These are phyloP conservation scores for Lolium perenne DNA, from an alignment of 176 grass and related monocot genomes.

Conservation along the genomic window DNA sequence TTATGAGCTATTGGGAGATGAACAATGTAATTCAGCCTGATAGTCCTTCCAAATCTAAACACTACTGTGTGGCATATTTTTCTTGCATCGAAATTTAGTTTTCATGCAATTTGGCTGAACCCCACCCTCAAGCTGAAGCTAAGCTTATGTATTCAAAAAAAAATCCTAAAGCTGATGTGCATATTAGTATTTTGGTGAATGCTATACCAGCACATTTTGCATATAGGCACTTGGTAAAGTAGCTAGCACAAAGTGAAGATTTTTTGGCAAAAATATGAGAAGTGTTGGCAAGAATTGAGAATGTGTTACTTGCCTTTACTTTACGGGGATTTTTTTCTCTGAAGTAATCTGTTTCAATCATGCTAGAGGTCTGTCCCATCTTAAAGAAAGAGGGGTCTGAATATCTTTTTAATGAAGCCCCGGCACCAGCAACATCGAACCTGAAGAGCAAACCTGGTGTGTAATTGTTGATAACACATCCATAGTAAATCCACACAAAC, in stretches of 20 bases:
- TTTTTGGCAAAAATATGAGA: background rate
- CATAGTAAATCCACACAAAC: slow-evolving; percentile 36
- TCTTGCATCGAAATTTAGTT: background rate
- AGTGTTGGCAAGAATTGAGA: slow-evolving; percentile 11
- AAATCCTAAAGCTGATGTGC: background rate
- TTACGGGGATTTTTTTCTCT: slow-evolving; percentile 84
- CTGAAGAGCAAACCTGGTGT: slow-evolving; percentile 55
- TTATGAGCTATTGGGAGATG: background rate
- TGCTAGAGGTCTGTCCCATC: slow-evolving; percentile 62
- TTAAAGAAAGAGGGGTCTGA: slow-evolving; percentile 99
- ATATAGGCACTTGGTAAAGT: background rate
- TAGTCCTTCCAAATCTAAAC: slow-evolving; percentile 25
- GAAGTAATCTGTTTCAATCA: slow-evolving; percentile 55
- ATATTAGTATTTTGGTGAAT: slow-evolving; percentile 6
- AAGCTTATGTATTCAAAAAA: background rate
- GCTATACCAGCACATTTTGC: slow-evolving; percentile 11
- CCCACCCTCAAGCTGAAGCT: background rate
- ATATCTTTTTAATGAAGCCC: slow-evolving; percentile 94
- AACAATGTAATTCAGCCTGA: background rate
- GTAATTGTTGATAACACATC: slow-evolving; percentile 35
- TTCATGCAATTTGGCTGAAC: slow-evolving; percentile 17
- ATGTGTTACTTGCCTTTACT: slow-evolving; percentile 65
- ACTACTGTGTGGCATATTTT: background rate
- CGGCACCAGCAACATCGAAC: slow-evolving; percentile 98
- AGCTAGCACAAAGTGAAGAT: slow-evolving; percentile 31